Evolutionary conservation across 768 basidiomycete genomes (phyloP), one percentile per base, ranked within the genome.

Genomic region (Mycena vulgaris): DNA sequence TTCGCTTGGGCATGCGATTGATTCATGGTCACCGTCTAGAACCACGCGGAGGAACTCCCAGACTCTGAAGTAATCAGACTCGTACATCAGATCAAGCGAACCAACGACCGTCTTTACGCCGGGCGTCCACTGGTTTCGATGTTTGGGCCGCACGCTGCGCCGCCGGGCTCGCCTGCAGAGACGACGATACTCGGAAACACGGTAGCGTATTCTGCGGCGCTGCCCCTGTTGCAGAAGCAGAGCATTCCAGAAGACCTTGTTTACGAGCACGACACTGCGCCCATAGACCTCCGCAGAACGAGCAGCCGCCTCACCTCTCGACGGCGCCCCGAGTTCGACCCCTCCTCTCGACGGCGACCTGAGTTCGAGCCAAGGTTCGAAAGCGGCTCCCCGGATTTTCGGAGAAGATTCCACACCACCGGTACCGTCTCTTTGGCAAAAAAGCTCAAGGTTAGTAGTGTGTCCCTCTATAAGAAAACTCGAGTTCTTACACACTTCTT

Each of bases 21-120:
- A 45, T 21, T 6, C 11, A 14, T 48, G 23, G 27, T 31, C 9
- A 31, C 23, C 14, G n/a, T 25, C 48, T 52, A 66, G 65, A 66
- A 66, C 31, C 65, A 66, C 30, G 48, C 65, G 0, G 56, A 30
- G 55, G 14, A 49, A 16, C 48, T 66, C 42, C 33, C 65, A 6
- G 6, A 0, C 1, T 0, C 0, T n/a, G 28, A 33, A 1, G 7
- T 25, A 4, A 16, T 2, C 3, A 9, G 16, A 2, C 28, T 66
- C 23, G 25, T 5, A 3, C 7, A 17, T 0, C 21, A 40, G 5
- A 3, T 66, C 13, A 1, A 9, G 14, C 14, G 23, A 17, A 42
- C 57, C 2, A 3, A 2, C 5, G 9, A 7, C 8, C 5, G 0
- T 0, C 37, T 66, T 1, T 5, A 5, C 16, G 37, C 19, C 5